Base-by-base conservation (phyloP, 176 grass and related monocot genomes). In the Pontederia paniculata region DNA sequence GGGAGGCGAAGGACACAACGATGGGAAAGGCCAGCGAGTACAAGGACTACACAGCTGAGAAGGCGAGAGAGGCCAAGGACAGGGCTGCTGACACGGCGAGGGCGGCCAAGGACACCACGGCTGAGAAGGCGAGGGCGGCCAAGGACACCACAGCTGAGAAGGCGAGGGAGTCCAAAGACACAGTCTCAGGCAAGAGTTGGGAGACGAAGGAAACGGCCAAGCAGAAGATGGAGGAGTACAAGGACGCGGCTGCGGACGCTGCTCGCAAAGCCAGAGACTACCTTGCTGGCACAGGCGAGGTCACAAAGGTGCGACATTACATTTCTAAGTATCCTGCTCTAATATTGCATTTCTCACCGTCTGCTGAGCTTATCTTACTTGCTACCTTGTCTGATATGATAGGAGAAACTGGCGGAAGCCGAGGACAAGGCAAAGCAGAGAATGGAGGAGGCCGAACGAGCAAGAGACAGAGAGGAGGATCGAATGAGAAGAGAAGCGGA, bases 81-180 rank as follows among this genome's bases (percentile, higher is more conserved):
- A 17, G 3, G 0, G 16, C 20, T 0, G 28, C 21, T 6, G 45
- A 65, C 21, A 70, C 48, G 44, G 16, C 77, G 11, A 68, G 62
- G 8, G 83, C 83, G 60, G 45, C 69, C 4, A 73, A 75, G 0
- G 80, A 94, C 48, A 60, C 51, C 0, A 73, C 76, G 17, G 77
- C 62, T 59, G 64, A 87, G 70, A 83, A 83, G 73, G 44, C 67
- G 8, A 65, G 65, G 0, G 88, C 80, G 73, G 75, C 61, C 55
- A 77, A 70, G 76, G 82, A 86, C 53, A 72, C 48, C 8, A 19
- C 76, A 44, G 18, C 41, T 5, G 25, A 44, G 20, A 86, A 80
- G 73, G 14, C 75, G 10, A 44, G 62, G n/a, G 81, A 85, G 67
- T 46, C 77, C 9, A 67, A 44, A 47, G 81, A 84, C 10, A 54